Evolutionary conservation across 2,329 filamentous ascomycete species (phyloP).

Genomic region (Domatiomyces globalis): DNA sequence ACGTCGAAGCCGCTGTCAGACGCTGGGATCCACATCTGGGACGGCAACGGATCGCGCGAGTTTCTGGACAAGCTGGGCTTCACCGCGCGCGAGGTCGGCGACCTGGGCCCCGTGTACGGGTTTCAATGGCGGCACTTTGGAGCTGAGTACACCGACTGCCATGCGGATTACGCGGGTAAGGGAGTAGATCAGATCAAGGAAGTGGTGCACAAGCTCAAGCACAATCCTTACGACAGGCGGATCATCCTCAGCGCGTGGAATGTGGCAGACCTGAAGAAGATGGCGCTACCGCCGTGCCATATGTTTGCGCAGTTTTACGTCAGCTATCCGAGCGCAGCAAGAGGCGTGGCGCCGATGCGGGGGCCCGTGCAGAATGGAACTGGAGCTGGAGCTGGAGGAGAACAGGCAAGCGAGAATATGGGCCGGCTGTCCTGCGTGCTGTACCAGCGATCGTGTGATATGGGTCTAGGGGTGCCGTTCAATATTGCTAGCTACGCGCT

Average conservation of each 20-base stretch:
- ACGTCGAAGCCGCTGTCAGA: constrained; percentile 62
- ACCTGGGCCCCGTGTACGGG: constrained; percentile 89
- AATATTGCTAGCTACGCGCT: constrained; percentile 94
- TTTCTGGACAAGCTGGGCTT: constrained; percentile 81
- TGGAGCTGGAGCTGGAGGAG: not conserved
- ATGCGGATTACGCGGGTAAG: constrained; percentile 70
- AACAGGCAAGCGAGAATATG: too few species aligned
- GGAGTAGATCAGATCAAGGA: constrained; percentile 89
- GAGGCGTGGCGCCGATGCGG: not conserved
- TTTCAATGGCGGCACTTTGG: constrained; percentile 99
- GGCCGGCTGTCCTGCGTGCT: constrained; percentile 74
- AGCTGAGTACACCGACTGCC: constrained; percentile 66
- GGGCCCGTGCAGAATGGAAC: constrained; percentile 1
- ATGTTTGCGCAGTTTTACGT: constrained; percentile 98
- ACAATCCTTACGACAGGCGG: constrained; percentile 72
- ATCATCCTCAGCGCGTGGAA: constrained; percentile 95
- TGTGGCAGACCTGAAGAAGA: constrained; percentile 65
- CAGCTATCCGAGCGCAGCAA: constrained; percentile 44
- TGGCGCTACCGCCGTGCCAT: constrained; percentile 89
- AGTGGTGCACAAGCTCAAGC: constrained; percentile 71
- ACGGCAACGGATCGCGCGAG: constrained; percentile 82
- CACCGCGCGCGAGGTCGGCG: constrained; percentile 65
- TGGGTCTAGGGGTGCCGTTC: constrained; percentile 94
- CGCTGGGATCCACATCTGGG: constrained; percentile 90
- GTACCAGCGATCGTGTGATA: constrained; percentile 90